A percentile compares a stretch with the other conserved stretches of the same genome.
Conservation (phyloP, 140 eudicot species). For the Stevia rebaudiana region DNA sequence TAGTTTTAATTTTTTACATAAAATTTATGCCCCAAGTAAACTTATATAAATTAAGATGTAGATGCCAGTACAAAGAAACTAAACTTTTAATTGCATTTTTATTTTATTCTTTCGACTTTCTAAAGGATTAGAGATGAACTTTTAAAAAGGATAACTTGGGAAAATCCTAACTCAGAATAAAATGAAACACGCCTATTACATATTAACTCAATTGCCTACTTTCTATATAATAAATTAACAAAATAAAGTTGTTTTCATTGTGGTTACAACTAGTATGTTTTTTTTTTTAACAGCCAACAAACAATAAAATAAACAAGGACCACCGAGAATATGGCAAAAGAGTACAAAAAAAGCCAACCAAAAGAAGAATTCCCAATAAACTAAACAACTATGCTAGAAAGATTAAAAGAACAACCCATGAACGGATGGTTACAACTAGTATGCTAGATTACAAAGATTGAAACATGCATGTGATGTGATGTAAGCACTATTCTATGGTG, state of each 20-base stretch:
- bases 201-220: not conserved
- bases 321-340: too few relatives aligned
- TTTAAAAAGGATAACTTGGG: not conserved
- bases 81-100: not conserved
- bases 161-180: not conserved
- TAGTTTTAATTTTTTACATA: too few relatives aligned
- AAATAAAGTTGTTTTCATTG: too few relatives aligned
- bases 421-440: not conserved
- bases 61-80: not conserved
- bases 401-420: too few relatives aligned
- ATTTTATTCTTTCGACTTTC: not conserved
- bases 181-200: not conserved
- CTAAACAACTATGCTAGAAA: too few relatives aligned
- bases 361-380: too few relatives aligned
- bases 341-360: too few relatives aligned
- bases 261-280: too few relatives aligned
- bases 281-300: too few relatives aligned
- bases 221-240: not conserved
- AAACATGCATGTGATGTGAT: slow-evolving; percentile 19
- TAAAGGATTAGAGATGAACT: not conserved
- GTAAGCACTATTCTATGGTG: slow-evolving; percentile 5
- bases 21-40: not conserved
- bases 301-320: too few relatives aligned
- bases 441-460: slow-evolving; percentile 18
- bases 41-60: not conserved